Percentiles rank a stretch among this genome's conserved stretches.
These are phyloP conservation scores for Cucumis cinereus DNA, from an alignment of 306 rosid species.

Conservation along the genomic window DNA sequence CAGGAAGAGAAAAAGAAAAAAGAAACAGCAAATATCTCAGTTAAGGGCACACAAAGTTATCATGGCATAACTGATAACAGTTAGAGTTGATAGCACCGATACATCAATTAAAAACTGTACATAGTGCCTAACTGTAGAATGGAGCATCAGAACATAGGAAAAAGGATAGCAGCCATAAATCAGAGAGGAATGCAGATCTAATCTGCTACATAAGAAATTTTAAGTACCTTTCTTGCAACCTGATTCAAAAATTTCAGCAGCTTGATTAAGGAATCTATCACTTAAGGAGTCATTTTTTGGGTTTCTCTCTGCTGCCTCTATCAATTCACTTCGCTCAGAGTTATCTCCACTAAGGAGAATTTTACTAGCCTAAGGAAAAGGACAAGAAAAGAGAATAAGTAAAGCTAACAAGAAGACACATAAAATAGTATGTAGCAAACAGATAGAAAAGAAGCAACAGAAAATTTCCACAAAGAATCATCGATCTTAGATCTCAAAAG, in stretches of 20 bases:
- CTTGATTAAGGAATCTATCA: slow-evolving; percentile 53
- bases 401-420: slow-evolving; percentile 6
- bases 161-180: neutral
- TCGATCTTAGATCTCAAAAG: neutral
- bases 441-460: neutral
- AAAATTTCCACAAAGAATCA: neutral
- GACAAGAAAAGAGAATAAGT: slow-evolving; percentile 11
- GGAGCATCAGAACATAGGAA: neutral
- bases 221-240: slow-evolving; percentile 39
- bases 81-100: neutral
- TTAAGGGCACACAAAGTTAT: neutral
- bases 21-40: neutral
- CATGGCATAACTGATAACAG: neutral
- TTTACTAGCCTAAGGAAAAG: slow-evolving; percentile 44
- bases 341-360: slow-evolving; percentile 53
- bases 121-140: neutral
- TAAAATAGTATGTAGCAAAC: neutral
- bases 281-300: slow-evolving; percentile 36
- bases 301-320: slow-evolving; percentile 59
- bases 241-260: slow-evolving; percentile 36
- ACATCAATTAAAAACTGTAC: neutral
- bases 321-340: slow-evolving; percentile 53
- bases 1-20: slow-evolving; percentile 12
- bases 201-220: neutral
- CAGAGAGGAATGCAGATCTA: neutral